These are phyloP conservation scores for Phytophthora litchii DNA, from an alignment of 352 stramenopile genomes.

Conservation along the genomic window DNA sequence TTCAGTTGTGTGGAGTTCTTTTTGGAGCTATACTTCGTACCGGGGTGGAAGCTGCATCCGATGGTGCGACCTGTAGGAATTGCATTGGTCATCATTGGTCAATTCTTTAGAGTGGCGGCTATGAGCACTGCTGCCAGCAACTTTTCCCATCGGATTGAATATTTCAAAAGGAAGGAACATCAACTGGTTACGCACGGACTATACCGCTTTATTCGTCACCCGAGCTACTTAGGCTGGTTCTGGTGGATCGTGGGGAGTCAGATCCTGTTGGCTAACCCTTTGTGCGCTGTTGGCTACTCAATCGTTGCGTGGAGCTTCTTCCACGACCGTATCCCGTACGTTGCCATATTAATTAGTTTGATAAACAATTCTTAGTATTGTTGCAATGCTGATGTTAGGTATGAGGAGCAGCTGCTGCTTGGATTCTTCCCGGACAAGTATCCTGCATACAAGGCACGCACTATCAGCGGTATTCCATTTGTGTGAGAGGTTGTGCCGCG, in stretches of 20 bases:
- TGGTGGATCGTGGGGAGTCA: constrained; percentile 97
- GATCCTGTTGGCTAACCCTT: constrained; percentile 91
- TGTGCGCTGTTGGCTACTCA: constrained; percentile 89
- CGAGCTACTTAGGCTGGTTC: constrained; percentile 97
- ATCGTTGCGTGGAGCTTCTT: constrained; percentile 95
- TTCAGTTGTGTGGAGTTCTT: constrained; percentile 92
- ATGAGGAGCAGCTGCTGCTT: constrained; percentile 93
- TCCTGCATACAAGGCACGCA: constrained; percentile 85
- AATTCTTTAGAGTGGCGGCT: constrained; percentile 88
- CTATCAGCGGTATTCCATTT: constrained; percentile 94
- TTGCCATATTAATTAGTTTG: constrained; percentile 4
- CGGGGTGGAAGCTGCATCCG: constrained; percentile 67
- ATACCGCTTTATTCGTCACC: constrained; percentile 94
- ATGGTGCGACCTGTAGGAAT: constrained; percentile 69
- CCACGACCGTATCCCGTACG: constrained; percentile 91
- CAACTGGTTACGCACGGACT: constrained; percentile 93
- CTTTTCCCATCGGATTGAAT: constrained; percentile 97
- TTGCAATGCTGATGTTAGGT: constrained; percentile 43
- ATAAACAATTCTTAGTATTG: not conserved
- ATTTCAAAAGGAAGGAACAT: constrained; percentile 93
- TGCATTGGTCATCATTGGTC: constrained; percentile 79
- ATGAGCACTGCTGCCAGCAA: constrained; percentile 94
- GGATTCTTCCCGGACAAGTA: constrained; percentile 94
- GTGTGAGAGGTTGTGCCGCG: constrained; percentile 44
- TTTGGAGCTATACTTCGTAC: constrained; percentile 87